These are phyloP conservation scores for Linum usitatissimum DNA, from an alignment of 345 rosid species.

Conservation along the genomic window DNA sequence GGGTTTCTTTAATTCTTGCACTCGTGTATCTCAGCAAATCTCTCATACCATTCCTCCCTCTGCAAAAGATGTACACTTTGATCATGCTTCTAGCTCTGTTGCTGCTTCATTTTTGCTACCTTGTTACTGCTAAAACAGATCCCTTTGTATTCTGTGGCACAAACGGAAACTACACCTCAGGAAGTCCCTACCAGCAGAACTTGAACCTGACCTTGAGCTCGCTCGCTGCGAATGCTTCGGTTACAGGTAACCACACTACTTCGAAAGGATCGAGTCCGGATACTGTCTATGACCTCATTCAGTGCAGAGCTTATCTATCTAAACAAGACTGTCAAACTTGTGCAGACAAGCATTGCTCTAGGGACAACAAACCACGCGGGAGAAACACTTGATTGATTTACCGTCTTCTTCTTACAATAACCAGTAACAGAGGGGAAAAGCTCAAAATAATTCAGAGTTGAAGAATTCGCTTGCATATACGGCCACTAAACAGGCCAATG, in stretches of 20 bases:
- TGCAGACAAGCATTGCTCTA: neutral
- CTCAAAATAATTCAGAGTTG: neutral
- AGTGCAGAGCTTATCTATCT: neutral
- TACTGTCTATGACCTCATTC: neutral
- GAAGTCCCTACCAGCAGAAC: constrained; percentile 16
- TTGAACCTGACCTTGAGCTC: constrained; percentile 5
- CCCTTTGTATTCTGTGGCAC: constrained; percentile 7
- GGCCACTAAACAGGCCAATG: constrained; percentile 76
- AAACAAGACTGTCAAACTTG: neutral
- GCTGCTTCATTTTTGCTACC: constrained; percentile 1
- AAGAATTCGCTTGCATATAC: constrained; percentile 41
- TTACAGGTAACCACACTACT: neutral
- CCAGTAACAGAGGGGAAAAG: neutral
- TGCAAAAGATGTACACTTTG: neutral
- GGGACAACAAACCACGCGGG: too few relatives aligned
- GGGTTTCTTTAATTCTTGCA: neutral
- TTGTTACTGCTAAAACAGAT: neutral
- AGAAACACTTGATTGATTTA: too few relatives aligned
- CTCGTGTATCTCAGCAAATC: neutral
- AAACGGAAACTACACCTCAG: constrained; percentile 16
- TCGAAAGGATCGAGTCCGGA: neutral
- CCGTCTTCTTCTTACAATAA: too few relatives aligned
- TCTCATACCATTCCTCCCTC: neutral
- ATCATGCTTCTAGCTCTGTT: neutral
- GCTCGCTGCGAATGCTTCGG: neutral